These are phyloP conservation scores for Tulasnella sp. DNA, from an alignment of 768 basidiomycete species.

Conservation along the genomic window DNA sequence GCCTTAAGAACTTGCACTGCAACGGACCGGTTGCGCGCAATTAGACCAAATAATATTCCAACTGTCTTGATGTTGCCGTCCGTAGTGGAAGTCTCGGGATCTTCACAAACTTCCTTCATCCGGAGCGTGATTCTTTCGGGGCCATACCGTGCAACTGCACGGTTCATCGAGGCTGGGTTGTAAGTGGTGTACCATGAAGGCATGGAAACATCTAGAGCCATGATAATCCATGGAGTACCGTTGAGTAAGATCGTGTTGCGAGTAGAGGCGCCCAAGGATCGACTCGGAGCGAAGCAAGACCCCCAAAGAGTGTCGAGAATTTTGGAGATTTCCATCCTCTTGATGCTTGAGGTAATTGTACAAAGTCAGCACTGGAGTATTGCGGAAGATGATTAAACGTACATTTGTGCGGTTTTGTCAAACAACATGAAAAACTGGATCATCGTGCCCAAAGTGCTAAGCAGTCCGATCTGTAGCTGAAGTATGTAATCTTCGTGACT, in stretches of 20 bases:
- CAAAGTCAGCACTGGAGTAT: neutral
- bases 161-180: neutral
- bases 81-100: neutral
- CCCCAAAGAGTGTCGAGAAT: neutral
- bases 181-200: neutral
- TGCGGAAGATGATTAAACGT: neutral
- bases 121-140: neutral
- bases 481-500: no score
- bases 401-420: neutral
- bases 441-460: no score
- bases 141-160: neutral
- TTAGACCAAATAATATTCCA: neutral
- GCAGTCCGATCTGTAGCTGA: no score
- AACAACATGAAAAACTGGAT: neutral
- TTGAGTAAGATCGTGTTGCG: neutral
- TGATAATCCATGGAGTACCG: neutral
- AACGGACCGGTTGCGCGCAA: no score
- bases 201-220: neutral
- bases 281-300: neutral
- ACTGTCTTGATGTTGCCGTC: neutral
- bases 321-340: neutral
- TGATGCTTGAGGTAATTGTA: neutral
- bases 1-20: neutral
- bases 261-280: neutral
- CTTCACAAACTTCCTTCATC: neutral